phyloP scores from a whole-genome alignment of 148 eudicot species.

The Amaranthus palmeri region DNA sequence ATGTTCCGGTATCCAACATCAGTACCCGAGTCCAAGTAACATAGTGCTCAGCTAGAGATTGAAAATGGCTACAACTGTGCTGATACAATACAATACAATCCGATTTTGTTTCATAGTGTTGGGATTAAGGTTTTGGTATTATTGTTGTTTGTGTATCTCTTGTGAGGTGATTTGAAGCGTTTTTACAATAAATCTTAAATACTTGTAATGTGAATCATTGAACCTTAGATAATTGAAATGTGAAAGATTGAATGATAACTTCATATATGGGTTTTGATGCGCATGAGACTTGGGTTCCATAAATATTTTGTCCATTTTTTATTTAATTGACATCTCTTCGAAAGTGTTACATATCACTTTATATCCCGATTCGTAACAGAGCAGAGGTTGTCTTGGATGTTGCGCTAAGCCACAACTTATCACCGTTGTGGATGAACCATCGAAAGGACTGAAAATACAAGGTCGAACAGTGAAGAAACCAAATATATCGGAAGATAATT shows the following conservation, averaged over 20 bases:
- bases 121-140: no score
- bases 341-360: conserved; percentile 30
- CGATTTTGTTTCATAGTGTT: no score
- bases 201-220: neutral
- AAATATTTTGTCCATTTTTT: neutral
- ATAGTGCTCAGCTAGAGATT: no score
- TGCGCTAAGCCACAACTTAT: conserved; percentile 66
- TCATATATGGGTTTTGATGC: neutral
- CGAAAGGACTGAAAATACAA: conserved; percentile 66
- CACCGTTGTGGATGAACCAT: conserved; percentile 67
- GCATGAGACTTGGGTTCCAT: neutral
- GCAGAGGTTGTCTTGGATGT: conserved; percentile 98
- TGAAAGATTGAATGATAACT: neutral
- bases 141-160: no score
- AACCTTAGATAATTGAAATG: neutral
- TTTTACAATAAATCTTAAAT: neutral
- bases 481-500: conserved; percentile 49
- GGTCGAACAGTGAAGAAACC: conserved; percentile 50
- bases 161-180: no score
- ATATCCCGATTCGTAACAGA: conserved; percentile 74
- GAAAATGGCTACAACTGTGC: no score
- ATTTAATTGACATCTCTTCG: neutral
- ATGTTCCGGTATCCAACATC: no score
- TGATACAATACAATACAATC: no score
- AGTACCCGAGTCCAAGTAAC: no score